phyloP scores from a whole-genome alignment of 345 rosid genomes.

The Acer negundo region DNA sequence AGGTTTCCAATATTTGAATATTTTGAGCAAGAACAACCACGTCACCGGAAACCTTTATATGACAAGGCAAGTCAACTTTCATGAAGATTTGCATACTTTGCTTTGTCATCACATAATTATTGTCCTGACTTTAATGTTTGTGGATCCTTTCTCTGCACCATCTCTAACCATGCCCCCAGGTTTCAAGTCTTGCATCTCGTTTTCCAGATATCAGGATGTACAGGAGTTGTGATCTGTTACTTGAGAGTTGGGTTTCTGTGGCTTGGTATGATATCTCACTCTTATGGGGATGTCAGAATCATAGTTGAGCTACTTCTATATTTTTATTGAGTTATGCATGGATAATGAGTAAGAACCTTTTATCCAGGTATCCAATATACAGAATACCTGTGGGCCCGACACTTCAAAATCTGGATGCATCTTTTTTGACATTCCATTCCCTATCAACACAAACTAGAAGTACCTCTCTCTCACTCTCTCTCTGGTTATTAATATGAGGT shows the following conservation, averaged over 20 bases:
- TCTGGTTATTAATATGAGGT: not conserved
- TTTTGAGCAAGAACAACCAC: constrained; percentile 62
- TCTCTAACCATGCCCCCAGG: constrained; percentile 37
- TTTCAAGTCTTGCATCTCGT: constrained; percentile 49
- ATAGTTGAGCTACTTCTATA: constrained; percentile 15
- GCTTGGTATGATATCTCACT: constrained; percentile 62
- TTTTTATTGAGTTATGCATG: constrained; percentile 7
- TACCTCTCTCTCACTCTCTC: constrained; percentile 30
- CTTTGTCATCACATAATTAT: not conserved
- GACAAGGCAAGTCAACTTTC: constrained; percentile 48
- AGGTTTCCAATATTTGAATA: constrained; percentile 49
- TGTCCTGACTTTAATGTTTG: constrained; percentile 17
- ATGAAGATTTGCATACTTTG: not conserved
- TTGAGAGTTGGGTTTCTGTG: constrained; percentile 81
- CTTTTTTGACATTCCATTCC: constrained; percentile 78
- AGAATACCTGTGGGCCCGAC: constrained; percentile 81
- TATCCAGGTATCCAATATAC: constrained; percentile 82
- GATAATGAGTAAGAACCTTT: constrained; percentile 18
- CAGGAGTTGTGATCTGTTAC: constrained; percentile 75
- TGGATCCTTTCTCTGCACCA: not conserved
- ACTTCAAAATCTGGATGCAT: constrained; percentile 74
- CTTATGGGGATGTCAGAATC: not conserved
- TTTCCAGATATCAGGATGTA: constrained; percentile 64
- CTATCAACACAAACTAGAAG: constrained; percentile 59
- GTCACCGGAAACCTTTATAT: constrained; percentile 54